phyloP scores from a whole-genome alignment of 164 flowering plant species.

The Piper longum region DNA sequence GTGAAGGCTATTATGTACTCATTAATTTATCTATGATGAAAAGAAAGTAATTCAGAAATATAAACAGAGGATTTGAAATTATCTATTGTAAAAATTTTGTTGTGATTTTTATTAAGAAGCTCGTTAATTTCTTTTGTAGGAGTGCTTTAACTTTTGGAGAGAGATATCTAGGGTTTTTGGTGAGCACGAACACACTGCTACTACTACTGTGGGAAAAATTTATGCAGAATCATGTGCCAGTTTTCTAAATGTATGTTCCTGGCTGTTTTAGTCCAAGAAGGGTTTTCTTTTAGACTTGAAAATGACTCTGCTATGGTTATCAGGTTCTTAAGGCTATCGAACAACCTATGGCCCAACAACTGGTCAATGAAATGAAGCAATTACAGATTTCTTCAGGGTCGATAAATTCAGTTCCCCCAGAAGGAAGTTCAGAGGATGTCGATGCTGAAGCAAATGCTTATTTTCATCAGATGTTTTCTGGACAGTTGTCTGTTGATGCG shows the following conservation, averaged over 20 bases:
- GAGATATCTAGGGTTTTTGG: constrained; percentile 34
- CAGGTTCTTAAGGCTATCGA: constrained; percentile 67
- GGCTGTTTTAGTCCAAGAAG: neutral
- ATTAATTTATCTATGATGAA: too few relatives aligned
- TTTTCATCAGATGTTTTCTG: constrained; percentile 77
- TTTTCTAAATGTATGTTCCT: constrained; percentile 48
- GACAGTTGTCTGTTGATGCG: constrained; percentile 54
- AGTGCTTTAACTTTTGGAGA: constrained; percentile 67
- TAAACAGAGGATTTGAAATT: too few relatives aligned
- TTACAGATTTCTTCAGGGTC: constrained; percentile 39
- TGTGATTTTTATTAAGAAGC: too few relatives aligned
- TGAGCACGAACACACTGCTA: constrained; percentile 39
- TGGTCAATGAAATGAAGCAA: constrained; percentile 57
- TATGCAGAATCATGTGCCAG: constrained; percentile 38
- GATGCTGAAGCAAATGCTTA: constrained; percentile 79
- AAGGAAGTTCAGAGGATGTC: constrained; percentile 57
- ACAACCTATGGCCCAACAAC: constrained; percentile 29
- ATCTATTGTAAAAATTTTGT: too few relatives aligned
- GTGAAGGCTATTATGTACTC: too few relatives aligned
- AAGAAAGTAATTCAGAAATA: too few relatives aligned
- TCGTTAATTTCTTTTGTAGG: constrained; percentile 29
- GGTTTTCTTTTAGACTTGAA: neutral
- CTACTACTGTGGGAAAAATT: constrained; percentile 31
- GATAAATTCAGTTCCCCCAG: constrained; percentile 42
- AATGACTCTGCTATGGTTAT: neutral